phyloP scores from a whole-genome alignment of 1,284 basidiomycete species.

The Boletus smithii region DNA sequence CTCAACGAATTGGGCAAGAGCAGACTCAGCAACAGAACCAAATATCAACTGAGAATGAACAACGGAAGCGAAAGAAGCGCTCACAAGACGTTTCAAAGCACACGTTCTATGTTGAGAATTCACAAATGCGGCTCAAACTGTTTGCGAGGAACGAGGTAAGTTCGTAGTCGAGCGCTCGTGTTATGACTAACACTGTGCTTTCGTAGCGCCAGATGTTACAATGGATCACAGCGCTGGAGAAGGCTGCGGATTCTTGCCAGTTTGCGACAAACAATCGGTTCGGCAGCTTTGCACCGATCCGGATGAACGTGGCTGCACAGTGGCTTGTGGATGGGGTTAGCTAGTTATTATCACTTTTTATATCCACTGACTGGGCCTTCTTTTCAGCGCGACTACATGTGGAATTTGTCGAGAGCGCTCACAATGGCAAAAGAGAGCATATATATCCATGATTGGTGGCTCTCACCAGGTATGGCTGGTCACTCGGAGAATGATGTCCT shows the following conservation, averaged over 20 bases:
- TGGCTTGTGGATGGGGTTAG: slow-evolving; percentile 98
- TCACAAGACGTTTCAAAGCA: slow-evolving; percentile 75
- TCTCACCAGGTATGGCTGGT: slow-evolving; percentile 63
- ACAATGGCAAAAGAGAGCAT: slow-evolving; percentile 86
- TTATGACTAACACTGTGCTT: slow-evolving; percentile 3
- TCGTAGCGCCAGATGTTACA: slow-evolving; percentile 90
- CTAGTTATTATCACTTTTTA: slow-evolving; percentile 10
- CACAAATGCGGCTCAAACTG: slow-evolving; percentile 86
- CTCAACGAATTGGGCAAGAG: slow-evolving; percentile 24
- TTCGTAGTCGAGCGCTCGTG: background rate
- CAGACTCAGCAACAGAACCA: slow-evolving; percentile 22
- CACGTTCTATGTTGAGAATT: slow-evolving; percentile 92
- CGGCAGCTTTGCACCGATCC: slow-evolving; percentile 91
- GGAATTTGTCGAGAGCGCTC: slow-evolving; percentile 95
- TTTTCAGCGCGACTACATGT: slow-evolving; percentile 86
- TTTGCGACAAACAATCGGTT: slow-evolving; percentile 86
- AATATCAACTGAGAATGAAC: slow-evolving; percentile 29
- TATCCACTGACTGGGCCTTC: background rate
- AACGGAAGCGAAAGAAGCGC: slow-evolving; percentile 43
- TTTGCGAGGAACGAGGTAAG: slow-evolving; percentile 83
- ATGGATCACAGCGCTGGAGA: slow-evolving; percentile 92
- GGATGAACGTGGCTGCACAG: slow-evolving; percentile 90
- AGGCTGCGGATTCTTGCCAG: slow-evolving; percentile 72
- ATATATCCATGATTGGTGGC: slow-evolving; percentile 97
- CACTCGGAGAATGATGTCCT: slow-evolving; percentile 1